Evolutionary conservation across 2,329 filamentous ascomycete genomes (phyloP), one percentile per base, ranked within the genome.

Genomic region (Westerdykella sp.): DNA sequence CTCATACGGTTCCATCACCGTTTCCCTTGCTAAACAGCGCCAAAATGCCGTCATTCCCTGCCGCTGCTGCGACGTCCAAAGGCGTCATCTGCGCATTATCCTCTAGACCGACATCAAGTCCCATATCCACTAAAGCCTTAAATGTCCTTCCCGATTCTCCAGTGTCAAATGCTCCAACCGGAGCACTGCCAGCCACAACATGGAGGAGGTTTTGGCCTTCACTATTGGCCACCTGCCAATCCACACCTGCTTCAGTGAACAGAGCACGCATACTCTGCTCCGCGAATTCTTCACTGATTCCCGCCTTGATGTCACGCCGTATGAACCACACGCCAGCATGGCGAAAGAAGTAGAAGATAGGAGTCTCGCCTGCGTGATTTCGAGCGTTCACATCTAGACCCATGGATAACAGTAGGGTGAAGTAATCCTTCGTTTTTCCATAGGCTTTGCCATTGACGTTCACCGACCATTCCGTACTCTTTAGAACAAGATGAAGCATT

Each of bases 11-110:
- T 25, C 28, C 6, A 9, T 37, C 31, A 15, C 34, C 34, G 31
- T 35, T 35, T 18, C 40, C 47, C 37, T 16, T 49, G 23, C 42
- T 41, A 41, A 51, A 54, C 21, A 54, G 34, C 15, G 34, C 39
- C 41, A 56, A 40, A 18, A 54, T 31, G 4, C 34, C 35, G 14
- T 48, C 30, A 22, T 48, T 45, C 21, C 46, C 46, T 38, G 25
- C 44, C 4, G 41, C 51, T 13, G 48, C 51, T 6, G 49, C 49
- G 41, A 51, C 31, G 46, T 56, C 53, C 28, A 56, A 14, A 15
- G 53, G 16, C n/a, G 47, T 53, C 36, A 40, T 43, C 34, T 43
- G 37, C 36, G 22, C 16, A 3, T 37, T 34, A 41, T 54, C 51
- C 34, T 54, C 53, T 35, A 37, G 14, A 18, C 36, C 22, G 6